phyloP scores from a whole-genome alignment of 78 protist species.

The Dictyostelium firmibasis region DNA sequence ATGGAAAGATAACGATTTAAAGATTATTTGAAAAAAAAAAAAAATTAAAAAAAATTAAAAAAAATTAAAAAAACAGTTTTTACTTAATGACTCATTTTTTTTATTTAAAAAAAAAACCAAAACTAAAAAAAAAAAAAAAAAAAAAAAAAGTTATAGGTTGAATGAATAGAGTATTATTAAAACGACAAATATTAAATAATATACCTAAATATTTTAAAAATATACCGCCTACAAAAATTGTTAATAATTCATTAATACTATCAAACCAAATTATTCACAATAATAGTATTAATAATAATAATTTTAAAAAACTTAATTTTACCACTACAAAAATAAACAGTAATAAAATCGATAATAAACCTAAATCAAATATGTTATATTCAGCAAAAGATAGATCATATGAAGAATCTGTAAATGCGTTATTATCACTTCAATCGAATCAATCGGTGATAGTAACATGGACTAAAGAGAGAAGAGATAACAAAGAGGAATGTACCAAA shows the following conservation, averaged over 20 bases:
- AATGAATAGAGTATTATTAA: neutral
- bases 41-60: neutral
- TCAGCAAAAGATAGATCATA: neutral
- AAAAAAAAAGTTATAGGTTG: neutral
- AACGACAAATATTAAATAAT: neutral
- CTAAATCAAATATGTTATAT: slow-evolving; percentile 21
- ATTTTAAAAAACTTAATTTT: neutral
- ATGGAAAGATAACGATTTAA: neutral
- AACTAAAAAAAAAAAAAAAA: too few relatives aligned
- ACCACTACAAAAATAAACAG: neutral
- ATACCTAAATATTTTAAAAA: neutral
- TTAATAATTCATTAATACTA: neutral
- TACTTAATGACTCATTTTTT: neutral
- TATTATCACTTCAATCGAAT: slow-evolving; percentile 61
- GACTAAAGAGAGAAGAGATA: neutral
- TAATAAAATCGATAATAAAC: neutral
- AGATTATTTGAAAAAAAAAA: neutral
- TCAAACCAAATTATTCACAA: neutral
- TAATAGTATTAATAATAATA: neutral
- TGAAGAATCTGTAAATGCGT: slow-evolving; percentile 35
- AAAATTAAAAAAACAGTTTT: neutral
- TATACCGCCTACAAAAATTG: neutral
- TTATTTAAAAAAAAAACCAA: too few relatives aligned
- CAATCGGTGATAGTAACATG: neutral
- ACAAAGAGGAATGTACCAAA: neutral